These are phyloP conservation scores for Albatrellus ellisii DNA, from an alignment of 768 basidiomycete species.

Conservation along the genomic window DNA sequence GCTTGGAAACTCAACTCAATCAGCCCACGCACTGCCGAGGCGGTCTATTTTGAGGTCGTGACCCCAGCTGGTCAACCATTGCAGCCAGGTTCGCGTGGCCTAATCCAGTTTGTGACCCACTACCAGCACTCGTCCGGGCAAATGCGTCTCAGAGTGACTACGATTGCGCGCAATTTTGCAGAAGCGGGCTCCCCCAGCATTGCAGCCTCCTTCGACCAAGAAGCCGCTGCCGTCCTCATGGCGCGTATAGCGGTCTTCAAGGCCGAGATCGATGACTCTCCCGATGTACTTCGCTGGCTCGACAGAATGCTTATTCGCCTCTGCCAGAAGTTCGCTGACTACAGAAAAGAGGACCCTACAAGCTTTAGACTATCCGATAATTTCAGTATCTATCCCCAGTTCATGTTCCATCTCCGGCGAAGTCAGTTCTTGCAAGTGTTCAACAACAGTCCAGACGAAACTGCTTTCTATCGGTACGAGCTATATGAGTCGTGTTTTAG, in stretches of 20 bases:
- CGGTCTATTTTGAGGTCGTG: conserved; percentile 97
- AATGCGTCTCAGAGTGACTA: conserved; percentile 91
- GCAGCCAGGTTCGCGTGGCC: conserved; percentile 78
- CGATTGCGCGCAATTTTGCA: conserved; percentile 93
- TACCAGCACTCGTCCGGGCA: conserved; percentile 98
- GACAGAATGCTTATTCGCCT: conserved; percentile 97
- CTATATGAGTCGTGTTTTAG: background rate
- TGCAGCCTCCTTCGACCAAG: conserved; percentile 92
- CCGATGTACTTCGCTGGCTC: conserved; percentile 93
- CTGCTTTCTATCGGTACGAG: conserved; percentile 86
- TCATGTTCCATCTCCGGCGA: conserved; percentile 98
- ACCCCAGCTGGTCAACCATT: conserved; percentile 92
- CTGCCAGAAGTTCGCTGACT: conserved; percentile 99
- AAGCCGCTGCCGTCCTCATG: conserved; percentile 96
- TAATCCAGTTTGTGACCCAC: conserved; percentile 97
- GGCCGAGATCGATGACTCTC: conserved; percentile 95
- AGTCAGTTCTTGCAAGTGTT: conserved; percentile 99
- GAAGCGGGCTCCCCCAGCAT: conserved; percentile 94
- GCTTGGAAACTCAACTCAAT: conserved; percentile 96
- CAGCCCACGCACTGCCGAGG: conserved; percentile 76
- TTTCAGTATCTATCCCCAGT: conserved; percentile 98
- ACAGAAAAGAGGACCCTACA: conserved; percentile 92
- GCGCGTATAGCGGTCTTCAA: conserved; percentile 98
- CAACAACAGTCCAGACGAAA: conserved; percentile 99
- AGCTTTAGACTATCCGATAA: conserved; percentile 90